Evolutionary conservation across 2,329 filamentous ascomycete species (phyloP).

Genomic region (Xylariomycetidae sp.): DNA sequence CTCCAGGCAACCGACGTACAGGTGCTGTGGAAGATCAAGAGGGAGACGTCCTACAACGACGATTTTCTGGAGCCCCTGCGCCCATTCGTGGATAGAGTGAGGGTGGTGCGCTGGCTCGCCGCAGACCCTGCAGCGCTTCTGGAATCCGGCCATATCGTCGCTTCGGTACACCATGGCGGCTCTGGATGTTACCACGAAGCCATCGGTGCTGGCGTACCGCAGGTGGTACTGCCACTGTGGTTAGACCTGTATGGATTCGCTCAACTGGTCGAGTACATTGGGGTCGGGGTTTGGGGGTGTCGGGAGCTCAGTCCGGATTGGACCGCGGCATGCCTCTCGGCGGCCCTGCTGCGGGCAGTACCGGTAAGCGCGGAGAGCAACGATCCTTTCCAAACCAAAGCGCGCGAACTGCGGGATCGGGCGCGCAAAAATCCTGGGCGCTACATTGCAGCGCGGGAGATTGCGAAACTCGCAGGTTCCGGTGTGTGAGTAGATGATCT

Average conservation of each 20-base stretch:
- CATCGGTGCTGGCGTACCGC: constrained; percentile 10
- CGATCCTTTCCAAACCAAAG: constrained; percentile 3
- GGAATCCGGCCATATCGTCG: constrained; percentile 13
- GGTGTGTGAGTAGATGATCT: no score
- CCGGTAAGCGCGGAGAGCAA: constrained; percentile 2
- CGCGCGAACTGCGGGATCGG: constrained; percentile 4
- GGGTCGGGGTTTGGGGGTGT: constrained; percentile 12
- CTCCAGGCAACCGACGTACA: constrained; percentile 10
- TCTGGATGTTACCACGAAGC: constrained; percentile 17
- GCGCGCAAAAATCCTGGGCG: constrained; percentile 9
- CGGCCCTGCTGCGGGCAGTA: constrained; percentile 7
- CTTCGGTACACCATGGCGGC: constrained; percentile 18
- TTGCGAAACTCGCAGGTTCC: constrained; percentile 9
- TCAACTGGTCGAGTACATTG: constrained; percentile 10
- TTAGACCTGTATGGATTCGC: constrained; percentile 13
- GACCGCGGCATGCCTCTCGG: constrained; percentile 9
- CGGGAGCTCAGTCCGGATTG: constrained; percentile 7
- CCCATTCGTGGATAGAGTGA: constrained; percentile 10
- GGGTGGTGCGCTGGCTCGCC: constrained; percentile 12
- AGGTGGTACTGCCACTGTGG: constrained; percentile 13
- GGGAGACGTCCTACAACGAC: constrained; percentile 6
- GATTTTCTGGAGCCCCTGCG: constrained; percentile 7
- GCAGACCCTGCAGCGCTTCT: constrained; percentile 13
- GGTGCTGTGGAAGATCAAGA: constrained; percentile 14
- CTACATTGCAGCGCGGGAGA: constrained; percentile 9